Conservation (phyloP, 306 rosid genomes). For the Fragaria vesca region DNA sequence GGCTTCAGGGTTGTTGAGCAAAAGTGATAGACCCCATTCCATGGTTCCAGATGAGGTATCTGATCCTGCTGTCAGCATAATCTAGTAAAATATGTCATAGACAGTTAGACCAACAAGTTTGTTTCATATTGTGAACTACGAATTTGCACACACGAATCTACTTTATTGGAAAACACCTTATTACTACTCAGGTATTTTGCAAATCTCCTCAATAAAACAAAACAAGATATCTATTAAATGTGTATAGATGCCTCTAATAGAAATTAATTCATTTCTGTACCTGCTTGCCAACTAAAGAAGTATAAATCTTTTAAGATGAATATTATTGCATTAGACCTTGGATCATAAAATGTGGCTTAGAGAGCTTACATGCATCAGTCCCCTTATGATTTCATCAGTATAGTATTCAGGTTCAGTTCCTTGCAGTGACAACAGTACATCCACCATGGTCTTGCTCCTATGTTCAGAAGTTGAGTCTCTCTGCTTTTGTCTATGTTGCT, state of each 20-base stretch:
- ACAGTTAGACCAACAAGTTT: background rate
- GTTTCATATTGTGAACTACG: background rate
- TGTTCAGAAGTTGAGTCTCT: background rate
- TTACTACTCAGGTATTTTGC: too few relatives aligned
- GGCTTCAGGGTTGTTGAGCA: constrained; percentile 35
- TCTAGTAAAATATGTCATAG: constrained; percentile 6
- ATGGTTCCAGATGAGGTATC: constrained; percentile 27
- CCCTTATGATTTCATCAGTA: constrained; percentile 30
- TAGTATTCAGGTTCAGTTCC: constrained; percentile 30
- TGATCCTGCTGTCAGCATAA: constrained; percentile 31
- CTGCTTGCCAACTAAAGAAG: too few relatives aligned
- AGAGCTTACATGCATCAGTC: constrained; percentile 27
- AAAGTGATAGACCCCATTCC: constrained; percentile 44
- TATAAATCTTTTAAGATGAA: too few relatives aligned
- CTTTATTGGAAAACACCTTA: background rate
- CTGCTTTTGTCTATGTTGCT: constrained; percentile 13
- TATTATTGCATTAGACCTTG: too few relatives aligned
- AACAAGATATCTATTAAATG: too few relatives aligned
- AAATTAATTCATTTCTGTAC: too few relatives aligned
- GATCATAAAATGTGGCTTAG: background rate
- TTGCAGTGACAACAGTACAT: constrained; percentile 21
- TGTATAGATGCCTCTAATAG: too few relatives aligned
- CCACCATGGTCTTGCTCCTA: constrained; percentile 18
- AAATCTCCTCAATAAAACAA: too few relatives aligned
- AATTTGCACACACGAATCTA: too few relatives aligned